Conservation (phyloP, 805 yeast genomes). For the Candida silvicultrix region DNA sequence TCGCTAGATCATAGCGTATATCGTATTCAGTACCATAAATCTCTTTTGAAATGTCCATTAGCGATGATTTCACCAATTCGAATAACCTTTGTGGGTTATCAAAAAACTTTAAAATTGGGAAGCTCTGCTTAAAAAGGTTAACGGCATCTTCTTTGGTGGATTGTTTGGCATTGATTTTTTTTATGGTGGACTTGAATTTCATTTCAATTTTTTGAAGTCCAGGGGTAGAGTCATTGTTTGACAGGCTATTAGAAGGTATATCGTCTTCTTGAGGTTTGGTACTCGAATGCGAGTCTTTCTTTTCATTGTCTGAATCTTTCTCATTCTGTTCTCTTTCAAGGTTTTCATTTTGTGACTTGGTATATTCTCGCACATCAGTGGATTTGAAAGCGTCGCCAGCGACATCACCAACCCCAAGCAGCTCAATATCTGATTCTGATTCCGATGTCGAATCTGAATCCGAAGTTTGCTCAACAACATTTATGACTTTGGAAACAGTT, state of each 20-base stretch:
- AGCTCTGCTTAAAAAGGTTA: neutral
- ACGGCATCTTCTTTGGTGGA: neutral
- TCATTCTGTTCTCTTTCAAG: neutral
- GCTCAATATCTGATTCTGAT: neutral
- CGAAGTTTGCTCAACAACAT: neutral
- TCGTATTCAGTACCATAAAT: neutral
- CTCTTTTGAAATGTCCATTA: neutral
- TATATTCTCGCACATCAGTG: neutral
- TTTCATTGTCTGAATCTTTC: no score
- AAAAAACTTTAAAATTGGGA: neutral
- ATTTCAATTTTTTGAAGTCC: neutral
- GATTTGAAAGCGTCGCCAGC: neutral
- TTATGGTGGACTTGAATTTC: no score
- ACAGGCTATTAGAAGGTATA: no score
- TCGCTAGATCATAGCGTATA: neutral
- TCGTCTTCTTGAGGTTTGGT: no score
- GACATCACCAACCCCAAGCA: neutral
- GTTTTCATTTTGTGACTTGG: neutral
- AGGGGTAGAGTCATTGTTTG: no score
- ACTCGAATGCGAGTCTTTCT: no score
- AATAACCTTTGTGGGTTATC: neutral
- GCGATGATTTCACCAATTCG: neutral
- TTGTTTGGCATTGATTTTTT: no score
- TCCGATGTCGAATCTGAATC: neutral
- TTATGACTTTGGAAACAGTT: neutral